Evolutionary conservation across 2,329 filamentous ascomycete genomes (phyloP), one percentile per base, ranked within the genome.

Genomic region (Cercospora canescens): DNA sequence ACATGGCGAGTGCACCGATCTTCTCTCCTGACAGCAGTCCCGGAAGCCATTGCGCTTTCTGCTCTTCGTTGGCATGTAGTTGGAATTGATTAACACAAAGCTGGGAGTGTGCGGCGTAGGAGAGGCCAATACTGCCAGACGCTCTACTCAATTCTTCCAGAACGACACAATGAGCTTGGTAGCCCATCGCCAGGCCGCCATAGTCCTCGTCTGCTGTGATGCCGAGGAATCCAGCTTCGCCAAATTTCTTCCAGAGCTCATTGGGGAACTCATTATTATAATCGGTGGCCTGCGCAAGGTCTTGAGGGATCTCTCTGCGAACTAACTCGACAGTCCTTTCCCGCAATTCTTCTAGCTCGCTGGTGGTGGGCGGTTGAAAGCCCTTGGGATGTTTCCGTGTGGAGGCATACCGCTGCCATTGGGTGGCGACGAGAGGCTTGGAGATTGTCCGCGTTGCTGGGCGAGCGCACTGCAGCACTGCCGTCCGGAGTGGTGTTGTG

Each of bases 81-180:
- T 94, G 93, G 57, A 99, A 83, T 81, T 99, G 95, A 80, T 99
- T 99, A 66, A 98, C 91, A 81, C 95, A 98, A 60, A 99, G 86
- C 79, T 99, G 95, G 32, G 91, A 95, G 81, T 99, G 95, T 7
- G 95, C 95, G 2, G 94, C 94, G 78, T 98, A 99, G 72, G 92
- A 96, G 55, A 99, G 86, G 0, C 88, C 94, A 74, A 96, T 93
- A 68, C 63, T 79, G 79, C 86, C 94, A 60, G 91, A 94, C 2
- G 94, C 94, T 65, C 94, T 87, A 64, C 91, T 95, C 48, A 99
- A 84, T 83, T 98, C 95, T 81, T 99, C 95, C 88, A 98, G 91
- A 54, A 97, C 93, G 6, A 97, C 84, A 76, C 93, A 96, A 81
- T 99, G 95, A 52, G 95, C 94, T 82, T 98, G 94, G 80, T 98